Percentiles rank a stretch among this genome's conserved stretches.
Conservation (phyloP, 352 stramenopile species). For the Pythium oligandrum region DNA sequence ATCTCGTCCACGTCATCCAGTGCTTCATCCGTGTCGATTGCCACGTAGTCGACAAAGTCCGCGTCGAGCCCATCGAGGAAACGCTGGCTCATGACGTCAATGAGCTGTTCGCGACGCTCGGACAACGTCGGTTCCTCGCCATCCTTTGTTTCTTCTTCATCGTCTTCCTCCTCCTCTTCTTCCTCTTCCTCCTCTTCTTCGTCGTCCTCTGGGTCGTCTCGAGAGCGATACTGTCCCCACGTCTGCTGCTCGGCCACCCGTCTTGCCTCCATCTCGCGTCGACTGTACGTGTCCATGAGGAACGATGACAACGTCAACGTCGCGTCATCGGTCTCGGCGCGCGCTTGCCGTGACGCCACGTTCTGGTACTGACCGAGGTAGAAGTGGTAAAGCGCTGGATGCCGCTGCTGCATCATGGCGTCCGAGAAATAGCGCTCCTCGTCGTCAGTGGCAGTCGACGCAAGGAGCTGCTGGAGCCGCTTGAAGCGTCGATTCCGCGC, state of each 20-base stretch:
- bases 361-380: conserved; percentile 71
- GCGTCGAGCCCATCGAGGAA: conserved; percentile 63
- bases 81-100: conserved; percentile 69
- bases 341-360: conserved; percentile 12
- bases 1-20: conserved; percentile 67
- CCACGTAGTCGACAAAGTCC: conserved; percentile 59
- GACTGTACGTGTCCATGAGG: conserved; percentile 62
- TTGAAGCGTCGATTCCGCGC: conserved; percentile 74
- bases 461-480: conserved; percentile 62
- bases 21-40: conserved; percentile 52
- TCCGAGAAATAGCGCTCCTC: conserved; percentile 74
- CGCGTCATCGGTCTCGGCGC: conserved; percentile 3
- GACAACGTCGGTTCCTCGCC: conserved; percentile 18
- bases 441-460: neutral
- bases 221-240: conserved; percentile 39
- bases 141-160: conserved; percentile 30
- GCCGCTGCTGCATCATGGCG: conserved; percentile 75
- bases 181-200: conserved; percentile 30
- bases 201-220: conserved; percentile 10
- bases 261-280: conserved; percentile 58
- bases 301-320: conserved; percentile 52
- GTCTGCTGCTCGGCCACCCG: conserved; percentile 53
- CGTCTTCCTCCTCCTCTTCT: conserved; percentile 38
- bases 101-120: conserved; percentile 49
- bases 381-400: conserved; percentile 78